Base-by-base conservation (phyloP, 2,329 filamentous ascomycete species). In the Fusarium goolgardi region DNA sequence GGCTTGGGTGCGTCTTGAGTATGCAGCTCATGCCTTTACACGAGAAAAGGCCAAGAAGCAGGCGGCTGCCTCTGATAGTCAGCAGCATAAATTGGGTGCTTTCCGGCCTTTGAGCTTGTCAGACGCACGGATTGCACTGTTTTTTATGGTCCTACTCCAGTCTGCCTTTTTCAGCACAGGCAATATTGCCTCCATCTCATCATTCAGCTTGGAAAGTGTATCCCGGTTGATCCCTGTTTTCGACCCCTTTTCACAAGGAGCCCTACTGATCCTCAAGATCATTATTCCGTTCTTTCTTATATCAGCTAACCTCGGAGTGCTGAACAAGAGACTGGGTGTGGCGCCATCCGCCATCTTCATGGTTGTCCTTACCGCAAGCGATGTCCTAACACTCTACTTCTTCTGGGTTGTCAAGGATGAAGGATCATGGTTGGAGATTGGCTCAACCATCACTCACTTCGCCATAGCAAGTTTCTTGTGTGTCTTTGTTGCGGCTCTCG, bases 391-490 rank as follows among this genome's bases (percentile, higher is more conserved):
- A 5, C 84, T 99, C 53, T 93, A 96, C 74, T 99, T 99, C 83
- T 99, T 99, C 81, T 99, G 93, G 89, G 93, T 97, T 73, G 96
- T 99, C 45, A 92, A 91, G 74, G 96, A 99, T 72, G 96, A 99
- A 77, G 96, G 96, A 0, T 96, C 91, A 23, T 99, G 96, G 96
- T 81, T 99, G 62, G 96, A 99, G 77, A 99, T 99, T 76, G 96
- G 96, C 32, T 97, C 93, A 29, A 97, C 93, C 5, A 99, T 99
- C 70, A 97, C 89, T 75, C 94, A 98, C 78, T 99, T 98, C 79
- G 89, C 90, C 64, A 98, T 99, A 80, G 95, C 94, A 20, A 97
- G 93, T 78, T 78, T 93, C 71, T 76, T 98, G 44, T 96, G 94
- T 71, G 90, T 97, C 11, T 99, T 99, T 81, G 94, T 99, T 43